These are phyloP conservation scores for Plasmopara halstedii DNA, from an alignment of 352 stramenopile species.

Conservation along the genomic window DNA sequence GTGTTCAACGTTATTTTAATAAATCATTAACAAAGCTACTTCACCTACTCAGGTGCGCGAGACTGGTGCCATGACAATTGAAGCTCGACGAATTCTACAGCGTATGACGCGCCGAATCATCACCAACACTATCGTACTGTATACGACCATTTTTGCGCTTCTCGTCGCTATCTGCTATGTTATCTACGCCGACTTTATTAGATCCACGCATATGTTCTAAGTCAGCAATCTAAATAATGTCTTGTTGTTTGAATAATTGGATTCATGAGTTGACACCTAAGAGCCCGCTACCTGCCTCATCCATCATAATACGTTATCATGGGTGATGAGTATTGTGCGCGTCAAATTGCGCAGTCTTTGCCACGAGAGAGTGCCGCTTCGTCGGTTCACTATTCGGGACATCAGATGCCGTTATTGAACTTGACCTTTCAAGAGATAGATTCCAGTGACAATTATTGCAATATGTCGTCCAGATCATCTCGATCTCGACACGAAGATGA, in stretches of 20 bases:
- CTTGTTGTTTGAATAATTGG: not conserved
- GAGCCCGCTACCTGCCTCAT: conserved; percentile 2
- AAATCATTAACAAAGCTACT: not conserved
- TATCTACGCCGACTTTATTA: conserved; percentile 74
- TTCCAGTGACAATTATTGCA: not conserved
- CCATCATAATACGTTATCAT: conserved; percentile 4
- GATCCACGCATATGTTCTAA: conserved; percentile 20
- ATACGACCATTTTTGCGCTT: conserved; percentile 66
- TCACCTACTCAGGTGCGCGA: conserved; percentile 41
- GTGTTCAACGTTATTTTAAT: not conserved
- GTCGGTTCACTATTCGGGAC: conserved; percentile 18
- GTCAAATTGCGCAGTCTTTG: conserved; percentile 17
- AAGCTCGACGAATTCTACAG: conserved; percentile 59
- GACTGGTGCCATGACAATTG: conserved; percentile 57
- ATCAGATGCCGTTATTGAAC: conserved; percentile 23
- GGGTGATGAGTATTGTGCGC: conserved; percentile 14
- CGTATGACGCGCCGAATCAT: conserved; percentile 71
- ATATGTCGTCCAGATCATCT: conserved; percentile 11
- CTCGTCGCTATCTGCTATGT: conserved; percentile 62
- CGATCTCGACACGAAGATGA: conserved; percentile 19
- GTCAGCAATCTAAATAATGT: too few relatives aligned
- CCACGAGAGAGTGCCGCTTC: conserved; percentile 6
- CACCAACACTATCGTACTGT: conserved; percentile 75
- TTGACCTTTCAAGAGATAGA: conserved; percentile 25
- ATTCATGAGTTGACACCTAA: not conserved